Evolutionary conservation across 495 filamentous ascomycete species (phyloP), one percentile per base, ranked within the genome.

Genomic region (Oidiodendron maius): DNA sequence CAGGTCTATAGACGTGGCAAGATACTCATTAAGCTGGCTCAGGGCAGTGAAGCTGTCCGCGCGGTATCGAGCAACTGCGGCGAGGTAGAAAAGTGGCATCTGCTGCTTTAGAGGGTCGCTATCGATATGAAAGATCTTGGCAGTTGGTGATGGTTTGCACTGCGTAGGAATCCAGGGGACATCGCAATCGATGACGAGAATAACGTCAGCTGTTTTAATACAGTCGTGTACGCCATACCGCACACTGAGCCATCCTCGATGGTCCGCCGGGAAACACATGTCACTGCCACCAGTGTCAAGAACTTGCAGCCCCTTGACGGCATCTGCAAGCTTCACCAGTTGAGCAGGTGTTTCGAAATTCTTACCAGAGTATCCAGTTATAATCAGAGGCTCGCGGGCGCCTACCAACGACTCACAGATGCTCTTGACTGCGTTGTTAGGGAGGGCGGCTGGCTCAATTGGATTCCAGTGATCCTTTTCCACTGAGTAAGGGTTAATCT

Each of bases 251-350:
- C 82, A 79, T 1, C 55, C 71, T 13, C 71, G 70, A 51, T 96
- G 90, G 43, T 91, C 73, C 1, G 82, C 84, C 2, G 91, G 91
- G 67, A 96, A 96, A 59, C 87, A 94, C 91, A 97, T 93, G 62
- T 97, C 91, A 59, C 86, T 86, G 25, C 89, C 91, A 21, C 87
- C 87, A 1, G 89, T 90, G 62, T 97, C 91, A 21, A 97, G 65
- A 16, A 97, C 88, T 11, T 89, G 72, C 36, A 96, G 62, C 0
- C 89, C 89, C 57, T 83, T 83, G 48, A 96, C 77, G 1, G 71
- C 78, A 62, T 94, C 73, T 11, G 89, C 87, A 35, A 97, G 63
- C 25, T 78, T 77, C 2, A 97, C 86, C 46, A 97, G 65, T 48
- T 84, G 86, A 16, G 59, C 65, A 25, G 87, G 81, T 2, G 83